A percentile compares a stretch with the other conserved stretches of the same genome.
Evolutionary conservation across 2,329 filamentous ascomycete species (phyloP).

Genomic region (Beauveria sp.): DNA sequence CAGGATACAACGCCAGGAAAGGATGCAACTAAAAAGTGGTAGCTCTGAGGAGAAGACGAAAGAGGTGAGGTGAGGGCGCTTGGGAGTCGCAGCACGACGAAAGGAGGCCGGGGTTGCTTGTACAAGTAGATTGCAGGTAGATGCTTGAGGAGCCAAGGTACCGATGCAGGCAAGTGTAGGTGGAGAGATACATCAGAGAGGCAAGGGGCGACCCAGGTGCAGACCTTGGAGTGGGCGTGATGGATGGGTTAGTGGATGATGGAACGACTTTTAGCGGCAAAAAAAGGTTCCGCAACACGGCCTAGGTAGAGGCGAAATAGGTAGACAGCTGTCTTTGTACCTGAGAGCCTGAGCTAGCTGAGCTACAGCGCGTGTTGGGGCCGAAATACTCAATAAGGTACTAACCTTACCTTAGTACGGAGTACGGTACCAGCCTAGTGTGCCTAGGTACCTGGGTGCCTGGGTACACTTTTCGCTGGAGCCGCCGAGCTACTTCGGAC

Average conservation of each 20-base stretch:
- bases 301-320: no score
- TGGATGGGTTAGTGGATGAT: neutral
- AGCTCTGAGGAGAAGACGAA: neutral
- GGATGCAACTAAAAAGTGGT: constrained; percentile 8
- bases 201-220: neutral
- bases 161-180: neutral
- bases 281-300: no score
- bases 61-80: neutral
- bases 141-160: neutral
- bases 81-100: neutral
- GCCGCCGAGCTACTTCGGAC: neutral
- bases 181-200: neutral
- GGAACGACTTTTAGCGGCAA: no score
- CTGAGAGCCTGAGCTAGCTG: neutral
- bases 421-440: no score
- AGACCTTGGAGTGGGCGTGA: no score
- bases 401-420: neutral
- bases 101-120: neutral
- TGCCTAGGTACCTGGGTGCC: neutral
- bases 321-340: neutral
- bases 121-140: neutral
- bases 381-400: no score
- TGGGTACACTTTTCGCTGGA: neutral
- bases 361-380: neutral
- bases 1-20: neutral